Evolutionary conservation across 148 eudicot species (phyloP).

Genomic region (Drosera capensis): DNA sequence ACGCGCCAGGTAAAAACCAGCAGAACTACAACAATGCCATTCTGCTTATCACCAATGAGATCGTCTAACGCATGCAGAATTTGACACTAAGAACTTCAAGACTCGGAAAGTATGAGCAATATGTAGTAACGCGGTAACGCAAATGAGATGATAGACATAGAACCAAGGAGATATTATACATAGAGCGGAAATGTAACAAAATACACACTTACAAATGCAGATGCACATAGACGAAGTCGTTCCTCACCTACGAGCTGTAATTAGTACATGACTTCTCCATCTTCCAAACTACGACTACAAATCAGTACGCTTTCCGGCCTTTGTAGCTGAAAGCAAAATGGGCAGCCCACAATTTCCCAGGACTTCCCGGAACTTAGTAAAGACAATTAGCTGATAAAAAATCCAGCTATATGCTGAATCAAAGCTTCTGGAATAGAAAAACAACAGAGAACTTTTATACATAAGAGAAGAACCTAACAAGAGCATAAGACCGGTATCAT

Average conservation of each 20-base stretch:
- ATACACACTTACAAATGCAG: no score
- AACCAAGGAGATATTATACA: neutral
- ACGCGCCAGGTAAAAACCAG: no score
- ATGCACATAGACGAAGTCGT: no score
- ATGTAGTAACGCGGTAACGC: no score
- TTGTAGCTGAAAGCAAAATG: constrained; percentile 1
- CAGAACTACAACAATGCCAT: no score
- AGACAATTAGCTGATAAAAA: neutral
- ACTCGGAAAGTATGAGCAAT: no score
- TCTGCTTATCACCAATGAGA: no score
- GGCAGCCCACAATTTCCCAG: neutral
- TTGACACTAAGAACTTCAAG: no score
- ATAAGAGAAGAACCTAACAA: neutral
- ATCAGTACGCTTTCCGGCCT: constrained; percentile 4
- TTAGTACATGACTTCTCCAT: neutral
- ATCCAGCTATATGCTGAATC: neutral
- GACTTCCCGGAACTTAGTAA: neutral
- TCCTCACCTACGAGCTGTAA: neutral
- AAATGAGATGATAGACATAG: no score
- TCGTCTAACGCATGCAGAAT: no score
- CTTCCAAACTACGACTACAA: no score
- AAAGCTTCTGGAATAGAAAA: neutral
- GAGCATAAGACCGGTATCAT: no score
- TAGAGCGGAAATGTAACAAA: neutral
- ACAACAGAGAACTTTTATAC: neutral